Conservation (phyloP, 768 basidiomycete species). For the Hypholoma fasciculare region DNA sequence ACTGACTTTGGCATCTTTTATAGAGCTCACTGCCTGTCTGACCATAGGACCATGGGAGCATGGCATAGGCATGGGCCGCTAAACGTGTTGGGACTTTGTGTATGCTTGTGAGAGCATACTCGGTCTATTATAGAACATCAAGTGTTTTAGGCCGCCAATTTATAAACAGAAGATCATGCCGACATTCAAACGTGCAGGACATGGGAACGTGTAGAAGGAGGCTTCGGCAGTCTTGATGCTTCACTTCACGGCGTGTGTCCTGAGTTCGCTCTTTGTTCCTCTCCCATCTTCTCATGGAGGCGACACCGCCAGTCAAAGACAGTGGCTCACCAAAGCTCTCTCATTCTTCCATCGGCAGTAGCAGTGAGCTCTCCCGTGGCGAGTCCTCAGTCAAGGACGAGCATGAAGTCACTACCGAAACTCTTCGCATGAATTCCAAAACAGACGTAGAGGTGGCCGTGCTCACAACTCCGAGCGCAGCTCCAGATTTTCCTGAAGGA, state of each 20-base stretch:
- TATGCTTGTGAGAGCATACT: neutral
- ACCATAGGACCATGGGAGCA: neutral
- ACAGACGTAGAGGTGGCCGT: slow-evolving; percentile 10
- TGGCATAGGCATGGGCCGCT: neutral
- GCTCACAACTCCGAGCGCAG: neutral
- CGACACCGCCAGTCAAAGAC: slow-evolving; percentile 9
- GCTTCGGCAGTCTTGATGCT: slow-evolving; percentile 6
- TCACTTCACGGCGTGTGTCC: slow-evolving; percentile 4
- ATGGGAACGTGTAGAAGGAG: slow-evolving; percentile 17
- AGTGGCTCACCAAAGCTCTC: slow-evolving; percentile 11
- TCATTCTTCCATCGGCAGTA: slow-evolving; percentile 21
- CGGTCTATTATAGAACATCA: slow-evolving; percentile 5
- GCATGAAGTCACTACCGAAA: slow-evolving; percentile 5
- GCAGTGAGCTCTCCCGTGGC: slow-evolving; percentile 4
- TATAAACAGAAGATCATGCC: slow-evolving; percentile 7
- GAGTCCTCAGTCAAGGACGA: neutral
- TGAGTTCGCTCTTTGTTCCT: slow-evolving; percentile 10
- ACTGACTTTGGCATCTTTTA: too few species aligned
- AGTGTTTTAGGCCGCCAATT: neutral
- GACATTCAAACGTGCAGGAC: slow-evolving; percentile 12
- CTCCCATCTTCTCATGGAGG: slow-evolving; percentile 16
- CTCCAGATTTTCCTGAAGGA: slow-evolving; percentile 41
- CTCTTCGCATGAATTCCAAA: slow-evolving; percentile 1
- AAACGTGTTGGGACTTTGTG: slow-evolving; percentile 1
- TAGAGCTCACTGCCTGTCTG: too few species aligned